Base-by-base conservation (phyloP, 345 rosid genomes). In the Populus deltoides region DNA sequence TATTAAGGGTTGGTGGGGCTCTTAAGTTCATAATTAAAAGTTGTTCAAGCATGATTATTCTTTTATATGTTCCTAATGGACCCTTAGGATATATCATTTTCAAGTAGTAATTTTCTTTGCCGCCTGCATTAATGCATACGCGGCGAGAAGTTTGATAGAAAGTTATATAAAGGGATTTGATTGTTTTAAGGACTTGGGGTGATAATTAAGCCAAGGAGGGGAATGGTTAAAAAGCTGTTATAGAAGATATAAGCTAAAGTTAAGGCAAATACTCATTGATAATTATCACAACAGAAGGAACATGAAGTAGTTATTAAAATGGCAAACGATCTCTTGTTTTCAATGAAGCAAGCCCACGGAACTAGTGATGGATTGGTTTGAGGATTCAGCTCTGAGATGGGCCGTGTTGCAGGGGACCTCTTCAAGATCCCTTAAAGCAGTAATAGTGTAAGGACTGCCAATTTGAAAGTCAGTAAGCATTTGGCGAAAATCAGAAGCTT, bases 401-500 rank as follows among this genome's bases (percentile, higher is more conserved):
- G 85, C 86, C 35, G 87, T 82, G 83, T 81, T 84, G 77, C 88
- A 86, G 74, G 91, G 80, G 7, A 87, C 72, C 67, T 89, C 91
- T 79, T 88, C 89, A 15, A 88, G 86, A 49, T 89, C 93, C 82
- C 87, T 83, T 17, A 89, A 70, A 70, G 89, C 79, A 78, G 72
- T 57, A 61, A 35, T 67, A 43, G 83, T 77, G 70, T 35, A 89
- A 71, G 88, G 92, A 24, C 92, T 86, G 25, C 83, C 86, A 33
- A 87, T 86, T 68, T 78, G 87, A 17, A 91, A 69, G 45, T 86
- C 90, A 17, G 84, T 82, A 57, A 95, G 79, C 90, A 95, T 86
- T 79, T 87, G 91, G 75, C 90, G 89, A 72, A 95, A 94, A 82
- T 86, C 91, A 35, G 94, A 86, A 61, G 89, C 86, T 83, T 95